Percentiles rank a stretch among this genome's conserved stretches.
Conservation (phyloP, 2,329 filamentous ascomycete genomes). For the Colletotrichum sp. region DNA sequence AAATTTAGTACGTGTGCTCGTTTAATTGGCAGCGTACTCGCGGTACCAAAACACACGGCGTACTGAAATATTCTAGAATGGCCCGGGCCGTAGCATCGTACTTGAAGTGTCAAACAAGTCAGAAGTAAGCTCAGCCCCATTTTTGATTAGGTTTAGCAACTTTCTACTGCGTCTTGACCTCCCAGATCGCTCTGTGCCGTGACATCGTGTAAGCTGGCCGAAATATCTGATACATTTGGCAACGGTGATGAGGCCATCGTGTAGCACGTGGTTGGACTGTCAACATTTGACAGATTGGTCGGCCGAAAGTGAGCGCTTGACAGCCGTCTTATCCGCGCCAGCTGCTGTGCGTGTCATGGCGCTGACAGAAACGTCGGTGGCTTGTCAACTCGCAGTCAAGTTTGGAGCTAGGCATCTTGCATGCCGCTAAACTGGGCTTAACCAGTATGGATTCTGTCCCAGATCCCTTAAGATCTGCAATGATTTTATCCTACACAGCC, state of each 20-base stretch:
- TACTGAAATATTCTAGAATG: not conserved
- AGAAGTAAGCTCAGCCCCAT: not conserved
- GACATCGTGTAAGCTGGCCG: not conserved
- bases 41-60: not conserved
- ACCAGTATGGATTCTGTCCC: not conserved
- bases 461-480: not conserved
- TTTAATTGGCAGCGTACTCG: not conserved
- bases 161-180: rapidly evolving
- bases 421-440: not conserved
- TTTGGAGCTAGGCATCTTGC: not conserved
- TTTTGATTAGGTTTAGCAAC: not conserved
- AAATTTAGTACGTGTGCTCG: not conserved
- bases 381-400: not conserved
- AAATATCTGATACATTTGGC: not conserved
- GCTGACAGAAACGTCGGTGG: not conserved
- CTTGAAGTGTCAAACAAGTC: not conserved
- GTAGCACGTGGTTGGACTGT: not conserved
- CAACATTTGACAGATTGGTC: not conserved
- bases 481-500: not conserved
- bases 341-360: not conserved
- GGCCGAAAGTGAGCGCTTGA: not conserved
- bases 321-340: not conserved
- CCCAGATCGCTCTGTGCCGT: not conserved
- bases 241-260: not conserved
- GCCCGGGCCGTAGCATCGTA: not conserved